Conservation (phyloP, 73 alveolate species). For the Tetrahymena thermophila region DNA sequence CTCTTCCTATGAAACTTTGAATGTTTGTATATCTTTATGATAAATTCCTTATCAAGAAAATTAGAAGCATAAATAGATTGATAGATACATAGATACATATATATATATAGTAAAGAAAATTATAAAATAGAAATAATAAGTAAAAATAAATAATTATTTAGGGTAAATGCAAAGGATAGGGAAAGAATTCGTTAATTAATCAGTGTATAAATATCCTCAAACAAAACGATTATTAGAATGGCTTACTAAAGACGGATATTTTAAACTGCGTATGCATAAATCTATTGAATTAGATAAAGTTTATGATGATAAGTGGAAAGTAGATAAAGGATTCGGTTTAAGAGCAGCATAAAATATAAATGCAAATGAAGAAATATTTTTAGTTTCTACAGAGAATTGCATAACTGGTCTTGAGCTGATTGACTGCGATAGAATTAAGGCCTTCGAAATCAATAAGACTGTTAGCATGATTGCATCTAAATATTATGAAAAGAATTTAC, state of each 20-base stretch:
- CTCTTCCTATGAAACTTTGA: too few relatives aligned
- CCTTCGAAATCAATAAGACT: neutral
- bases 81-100: neutral
- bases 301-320: neutral
- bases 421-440: neutral
- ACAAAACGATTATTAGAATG: neutral
- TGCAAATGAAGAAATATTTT: neutral
- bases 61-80: neutral
- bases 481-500: neutral
- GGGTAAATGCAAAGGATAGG: neutral
- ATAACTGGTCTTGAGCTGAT: neutral
- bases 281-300: neutral
- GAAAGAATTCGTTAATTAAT: neutral
- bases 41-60: neutral
- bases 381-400: neutral
- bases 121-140: neutral
- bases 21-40: neutral
- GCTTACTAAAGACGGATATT: neutral
- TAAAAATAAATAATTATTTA: neutral
- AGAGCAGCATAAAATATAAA: neutral
- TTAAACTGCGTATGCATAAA: neutral
- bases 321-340: neutral
- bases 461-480: neutral
- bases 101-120: too few relatives aligned
- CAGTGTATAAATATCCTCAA: neutral